Conservation (phyloP, 495 filamentous ascomycete genomes). For the Hypoxylon cercidicola region DNA sequence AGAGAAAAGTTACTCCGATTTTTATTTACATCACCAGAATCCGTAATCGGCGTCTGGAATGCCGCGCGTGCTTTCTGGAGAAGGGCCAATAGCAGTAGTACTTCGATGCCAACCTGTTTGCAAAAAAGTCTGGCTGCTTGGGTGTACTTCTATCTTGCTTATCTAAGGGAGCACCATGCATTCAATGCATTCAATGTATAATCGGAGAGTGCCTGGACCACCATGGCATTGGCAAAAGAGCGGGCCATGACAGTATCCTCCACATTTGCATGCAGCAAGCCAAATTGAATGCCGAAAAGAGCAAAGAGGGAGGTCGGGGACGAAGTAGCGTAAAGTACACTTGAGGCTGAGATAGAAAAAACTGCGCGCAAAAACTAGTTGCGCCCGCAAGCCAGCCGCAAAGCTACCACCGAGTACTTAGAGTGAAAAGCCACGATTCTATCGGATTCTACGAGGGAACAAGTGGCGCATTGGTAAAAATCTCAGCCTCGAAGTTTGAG, state of each 20-base stretch:
- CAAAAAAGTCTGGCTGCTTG: background rate
- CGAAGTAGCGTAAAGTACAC: slow-evolving; percentile 29
- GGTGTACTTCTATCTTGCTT: no score
- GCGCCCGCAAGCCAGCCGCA: slow-evolving; percentile 26
- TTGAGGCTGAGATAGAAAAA: slow-evolving; percentile 31
- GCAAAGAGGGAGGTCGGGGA: slow-evolving; percentile 18
- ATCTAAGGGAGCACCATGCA: no score
- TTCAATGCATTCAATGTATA: no score
- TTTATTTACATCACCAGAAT: no score
- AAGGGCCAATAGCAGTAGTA: background rate
- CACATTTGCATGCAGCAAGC: slow-evolving; percentile 39
- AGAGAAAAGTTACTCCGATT: no score
- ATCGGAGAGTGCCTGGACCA: background rate
- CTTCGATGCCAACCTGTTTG: background rate
- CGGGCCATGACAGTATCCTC: slow-evolving; percentile 22
- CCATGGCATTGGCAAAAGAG: slow-evolving; percentile 3
- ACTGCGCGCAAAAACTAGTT: background rate
- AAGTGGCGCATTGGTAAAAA: slow-evolving; percentile 42
- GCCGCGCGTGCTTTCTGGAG: background rate
- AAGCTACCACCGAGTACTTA: slow-evolving; percentile 34
- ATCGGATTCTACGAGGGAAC: slow-evolving; percentile 47
- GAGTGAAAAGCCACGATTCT: slow-evolving; percentile 45
- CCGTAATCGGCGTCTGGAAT: background rate
- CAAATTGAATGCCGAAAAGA: slow-evolving; percentile 39
- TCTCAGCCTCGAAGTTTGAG: slow-evolving; percentile 40